phyloP scores from a whole-genome alignment of 1,284 basidiomycete genomes.

The Cryptococcus hybrid region DNA sequence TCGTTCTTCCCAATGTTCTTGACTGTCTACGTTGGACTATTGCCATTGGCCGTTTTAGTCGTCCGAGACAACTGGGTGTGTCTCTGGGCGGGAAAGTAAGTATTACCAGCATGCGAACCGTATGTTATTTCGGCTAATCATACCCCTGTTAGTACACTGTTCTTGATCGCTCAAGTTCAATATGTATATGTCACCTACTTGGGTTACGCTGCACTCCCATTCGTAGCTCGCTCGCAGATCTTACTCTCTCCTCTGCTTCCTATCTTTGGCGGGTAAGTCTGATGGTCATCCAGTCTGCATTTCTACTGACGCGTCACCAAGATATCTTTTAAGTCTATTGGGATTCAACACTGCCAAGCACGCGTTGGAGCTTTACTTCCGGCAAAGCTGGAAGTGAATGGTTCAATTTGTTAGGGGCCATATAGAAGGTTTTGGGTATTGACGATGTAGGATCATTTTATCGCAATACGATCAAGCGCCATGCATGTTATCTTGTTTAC shows the following conservation, averaged over 20 bases:
- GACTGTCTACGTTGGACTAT: slow-evolving; percentile 78
- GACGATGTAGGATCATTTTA: no score
- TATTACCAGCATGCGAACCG: slow-evolving; percentile 8
- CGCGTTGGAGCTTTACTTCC: slow-evolving; percentile 75
- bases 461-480: no score
- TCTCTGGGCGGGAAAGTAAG: slow-evolving; percentile 78
- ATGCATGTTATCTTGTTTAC: no score
- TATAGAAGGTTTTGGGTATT: not conserved
- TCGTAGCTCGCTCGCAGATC: slow-evolving; percentile 80
- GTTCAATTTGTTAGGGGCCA: not conserved
- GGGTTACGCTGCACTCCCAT: slow-evolving; percentile 83
- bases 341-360: slow-evolving; percentile 85
- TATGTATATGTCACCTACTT: slow-evolving; percentile 89
- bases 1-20: slow-evolving; percentile 91
- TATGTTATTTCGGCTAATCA: not conserved
- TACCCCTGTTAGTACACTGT: slow-evolving; percentile 58
- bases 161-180: slow-evolving; percentile 77
- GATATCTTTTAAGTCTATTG: slow-evolving; percentile 76
- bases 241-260: slow-evolving; percentile 82
- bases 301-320: not conserved
- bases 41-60: slow-evolving; percentile 77
- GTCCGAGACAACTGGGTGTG: slow-evolving; percentile 85
- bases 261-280: slow-evolving; percentile 63
- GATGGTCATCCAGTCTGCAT: not conserved
- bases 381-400: slow-evolving; percentile 39